Base-by-base conservation (phyloP, 2,329 filamentous ascomycete species). In the Calonectria hawksworthii region DNA sequence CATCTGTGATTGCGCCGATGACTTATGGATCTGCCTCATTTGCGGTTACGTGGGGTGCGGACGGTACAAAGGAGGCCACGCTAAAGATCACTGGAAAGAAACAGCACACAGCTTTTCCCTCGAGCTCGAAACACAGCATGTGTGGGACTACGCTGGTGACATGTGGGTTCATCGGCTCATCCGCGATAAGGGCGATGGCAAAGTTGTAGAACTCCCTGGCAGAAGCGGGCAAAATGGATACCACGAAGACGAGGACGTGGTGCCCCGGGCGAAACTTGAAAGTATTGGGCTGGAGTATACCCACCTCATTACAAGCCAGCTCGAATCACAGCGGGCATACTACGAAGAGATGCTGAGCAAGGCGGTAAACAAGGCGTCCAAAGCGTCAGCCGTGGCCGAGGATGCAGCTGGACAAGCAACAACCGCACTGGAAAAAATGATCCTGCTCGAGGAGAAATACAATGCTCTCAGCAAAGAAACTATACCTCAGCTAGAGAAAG, bases 121-220 rank as follows among this genome's bases (percentile, higher is more conserved):
- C 83, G 97, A 99, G 83, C 92, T 99, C 47, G 93, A 94, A 75
- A 98, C 96, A 0, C 96, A 99, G 84, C 94, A 98, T 80, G 96
- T 99, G 1, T 99, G 97, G 97, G 97, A 99, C 85, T 99, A 99
- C 78, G 95, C 95, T 0, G 96, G 95, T 6, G 97, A 99, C 82
- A 94, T 94, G 82, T 99, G 98, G 89, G 97, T 99, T 64, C 97
- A 99, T 85, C 93, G 97, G 13, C 92, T 99, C 67, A 98, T 99
- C 71, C 94, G 98, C 78, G 95, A 96, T 82, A 98, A 98, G 86
- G 93, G 95, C 13, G 96, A 98, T 83, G 95, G 95, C 30, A 98
- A 98, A 84, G 90, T 98, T 4, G 94, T 98, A 23, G 96, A 99
- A 84, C 89, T 98, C n/a, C 95, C 96, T 0, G 90, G 90, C 3